Evolutionary conservation across 805 yeast species (phyloP).

Genomic region (Saturnispora ahearnii): DNA sequence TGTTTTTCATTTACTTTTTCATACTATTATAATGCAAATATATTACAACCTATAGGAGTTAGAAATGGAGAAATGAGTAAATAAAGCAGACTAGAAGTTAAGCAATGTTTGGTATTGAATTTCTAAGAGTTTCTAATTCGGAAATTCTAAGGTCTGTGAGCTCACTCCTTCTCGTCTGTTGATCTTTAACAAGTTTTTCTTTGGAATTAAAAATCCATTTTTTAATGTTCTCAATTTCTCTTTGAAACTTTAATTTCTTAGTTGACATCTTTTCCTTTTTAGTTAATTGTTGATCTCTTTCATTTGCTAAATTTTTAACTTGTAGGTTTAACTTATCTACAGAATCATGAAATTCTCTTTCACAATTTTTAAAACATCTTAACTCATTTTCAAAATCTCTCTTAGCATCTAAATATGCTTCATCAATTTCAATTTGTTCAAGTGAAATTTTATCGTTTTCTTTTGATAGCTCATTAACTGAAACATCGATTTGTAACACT

Average conservation of each 20-base stretch:
- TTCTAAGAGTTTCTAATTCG: neutral
- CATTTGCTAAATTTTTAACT: slow-evolving; percentile 22
- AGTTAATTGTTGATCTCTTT: slow-evolving; percentile 22
- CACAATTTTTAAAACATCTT: slow-evolving; percentile 26
- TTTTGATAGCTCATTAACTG: slow-evolving; percentile 29
- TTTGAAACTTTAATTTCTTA: slow-evolving; percentile 25
- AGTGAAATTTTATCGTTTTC: slow-evolving; percentile 28
- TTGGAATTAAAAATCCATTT: slow-evolving; percentile 23
- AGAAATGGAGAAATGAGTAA: neutral
- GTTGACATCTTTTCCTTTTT: slow-evolving; percentile 28
- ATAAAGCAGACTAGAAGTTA: neutral
- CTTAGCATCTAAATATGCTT: slow-evolving; percentile 30
- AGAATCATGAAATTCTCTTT: slow-evolving; percentile 22
- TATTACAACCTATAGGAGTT: neutral
- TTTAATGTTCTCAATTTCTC: slow-evolving; percentile 18
- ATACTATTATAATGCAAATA: neutral
- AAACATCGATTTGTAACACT: slow-evolving; percentile 33
- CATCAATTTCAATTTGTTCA: slow-evolving; percentile 32
- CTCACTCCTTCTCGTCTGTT: slow-evolving; percentile 18
- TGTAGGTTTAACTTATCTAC: slow-evolving; percentile 18
- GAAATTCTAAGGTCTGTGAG: slow-evolving; percentile 20
- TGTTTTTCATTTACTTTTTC: neutral
- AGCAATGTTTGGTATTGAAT: neutral
- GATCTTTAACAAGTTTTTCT: slow-evolving; percentile 13
- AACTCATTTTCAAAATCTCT: slow-evolving; percentile 30